Base-by-base conservation (phyloP, 306 rosid species). In the barrel medic (Medicago truncatula) region DNA sequence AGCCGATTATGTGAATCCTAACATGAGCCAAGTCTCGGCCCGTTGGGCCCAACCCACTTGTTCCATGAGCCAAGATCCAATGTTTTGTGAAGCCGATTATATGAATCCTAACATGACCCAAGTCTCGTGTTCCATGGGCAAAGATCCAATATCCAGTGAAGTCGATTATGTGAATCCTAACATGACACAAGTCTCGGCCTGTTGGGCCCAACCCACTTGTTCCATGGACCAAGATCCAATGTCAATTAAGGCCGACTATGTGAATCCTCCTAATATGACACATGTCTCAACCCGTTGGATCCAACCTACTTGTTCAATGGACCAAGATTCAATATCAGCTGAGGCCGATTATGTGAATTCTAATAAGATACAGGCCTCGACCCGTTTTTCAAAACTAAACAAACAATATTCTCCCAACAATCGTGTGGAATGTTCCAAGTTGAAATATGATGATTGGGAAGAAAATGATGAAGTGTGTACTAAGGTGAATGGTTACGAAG, bases 401-500 rank as follows among this genome's bases (percentile, higher is more conserved):
- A 14, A 5, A 13, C 77, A 61, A 41, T 61, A 61, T 61, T 61
- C 21, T 61, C 67, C 67, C 18, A 61, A 61, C 7, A 31, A 61
- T 61, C 67, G 8, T 34, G 13, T 6, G 13, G 65, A 25, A 12
- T 2, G 36, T 5, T 12, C 16, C 17, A 59, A 23, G 13, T 59
- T 59, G 3, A 13, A 59, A 23, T 59, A 59, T 23, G 65, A 59
- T 49, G 79, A 60, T 18, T 7, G 41, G 21, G 71, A 31, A 2
- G 25, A 21, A 41, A 72, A 12, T 41, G 39, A 52, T 34, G 63
- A 66, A 49, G 8, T 43, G 14, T 46, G 43, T 8, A 47, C 77
- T 10, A 63, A 78, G 41, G 18, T 43, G 76, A 15, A 57, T 68
- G 25, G 14, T 17, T 39, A 28, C 60, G 64, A 23, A 60, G 82